Base-by-base conservation (phyloP, 164 flowering plant genomes). In the Magnolia changhungtana region DNA sequence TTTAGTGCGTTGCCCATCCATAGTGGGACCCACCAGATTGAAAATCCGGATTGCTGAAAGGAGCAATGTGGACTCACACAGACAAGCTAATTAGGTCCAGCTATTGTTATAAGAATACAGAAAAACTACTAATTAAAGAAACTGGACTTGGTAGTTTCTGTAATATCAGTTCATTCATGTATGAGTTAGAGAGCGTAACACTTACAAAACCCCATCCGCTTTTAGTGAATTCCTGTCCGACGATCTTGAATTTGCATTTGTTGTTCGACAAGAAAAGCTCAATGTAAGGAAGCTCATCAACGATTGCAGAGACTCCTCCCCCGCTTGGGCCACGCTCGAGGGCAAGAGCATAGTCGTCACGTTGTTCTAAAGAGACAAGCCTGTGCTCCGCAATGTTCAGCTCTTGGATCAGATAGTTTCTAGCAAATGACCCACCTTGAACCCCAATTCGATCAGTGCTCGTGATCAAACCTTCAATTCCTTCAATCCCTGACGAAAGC, bases 151-250 rank as follows among this genome's bases (percentile, higher is more conserved):
- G 45, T 37, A 4, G 45, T 37, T 37, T 37, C 45, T 37, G 21
- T 27, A 66, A 14, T 11, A 66, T 66, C 27, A 20, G 27, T 21
- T 27, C 69, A 66, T 66, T 13, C 37, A 68, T 49, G 45, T 19
- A 63, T 63, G 18, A 21, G 7, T 55, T 45, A 37, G 45, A 37
- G 24, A 58, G 23, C 5, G 1, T 24, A 58, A 37, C 63, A 91
- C 99, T 93, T 87, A 95, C 99, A 81, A 93, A 95, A 80, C 98
- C 99, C 99, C 98, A 95, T 67, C 99, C 98, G 45, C 95, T 89
- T 81, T 88, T 91, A 1, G 96, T 92, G 76, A 95, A 95, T 84
- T 91, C 97, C 76, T 83, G 94, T 49, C 99, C 99, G 0, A 92
- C 95, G 6, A 76, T 92, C 80, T 81, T 75, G 84, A 85, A 93